phyloP scores from a whole-genome alignment of 306 rosid species.

The Casuarina equisetifolia region DNA sequence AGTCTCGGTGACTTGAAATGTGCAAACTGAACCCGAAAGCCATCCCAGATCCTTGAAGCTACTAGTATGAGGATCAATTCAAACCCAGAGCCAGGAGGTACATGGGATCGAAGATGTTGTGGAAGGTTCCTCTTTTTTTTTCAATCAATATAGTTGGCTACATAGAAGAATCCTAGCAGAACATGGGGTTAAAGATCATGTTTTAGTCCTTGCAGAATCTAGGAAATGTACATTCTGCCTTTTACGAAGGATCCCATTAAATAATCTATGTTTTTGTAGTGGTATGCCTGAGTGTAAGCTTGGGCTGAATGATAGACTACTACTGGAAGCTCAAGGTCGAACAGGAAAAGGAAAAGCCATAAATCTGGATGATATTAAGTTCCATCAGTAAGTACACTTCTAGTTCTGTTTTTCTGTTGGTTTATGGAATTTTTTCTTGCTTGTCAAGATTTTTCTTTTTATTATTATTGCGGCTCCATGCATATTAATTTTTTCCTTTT shows the following conservation, averaged over 20 bases:
- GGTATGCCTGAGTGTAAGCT: conserved; percentile 99
- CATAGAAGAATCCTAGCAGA: no score
- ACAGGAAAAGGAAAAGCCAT: conserved; percentile 92
- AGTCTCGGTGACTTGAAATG: no score
- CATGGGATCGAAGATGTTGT: no score
- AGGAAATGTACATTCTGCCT: neutral
- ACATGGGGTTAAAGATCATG: neutral
- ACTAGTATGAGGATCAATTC: no score
- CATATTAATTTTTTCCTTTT: conserved; percentile 22
- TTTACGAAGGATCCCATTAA: neutral
- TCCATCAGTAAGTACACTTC: conserved; percentile 86
- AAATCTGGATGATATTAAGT: conserved; percentile 98
- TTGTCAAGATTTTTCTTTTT: neutral
- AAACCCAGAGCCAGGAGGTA: no score
- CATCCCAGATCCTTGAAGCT: no score
- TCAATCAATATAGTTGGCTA: no score
- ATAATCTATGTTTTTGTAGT: conserved; percentile 48
- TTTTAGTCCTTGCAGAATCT: neutral
- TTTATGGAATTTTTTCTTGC: neutral
- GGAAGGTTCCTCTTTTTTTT: no score
- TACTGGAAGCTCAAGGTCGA: conserved; percentile 97
- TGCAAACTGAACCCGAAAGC: no score
- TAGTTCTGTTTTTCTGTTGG: conserved; percentile 3
- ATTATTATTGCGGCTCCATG: neutral
- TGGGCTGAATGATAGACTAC: conserved; percentile 87